Percentiles rank a stretch among this genome's conserved stretches.
phyloP scores from a whole-genome alignment of 1,139 yeast genomes.

The Suhomyces ambrosiae region DNA sequence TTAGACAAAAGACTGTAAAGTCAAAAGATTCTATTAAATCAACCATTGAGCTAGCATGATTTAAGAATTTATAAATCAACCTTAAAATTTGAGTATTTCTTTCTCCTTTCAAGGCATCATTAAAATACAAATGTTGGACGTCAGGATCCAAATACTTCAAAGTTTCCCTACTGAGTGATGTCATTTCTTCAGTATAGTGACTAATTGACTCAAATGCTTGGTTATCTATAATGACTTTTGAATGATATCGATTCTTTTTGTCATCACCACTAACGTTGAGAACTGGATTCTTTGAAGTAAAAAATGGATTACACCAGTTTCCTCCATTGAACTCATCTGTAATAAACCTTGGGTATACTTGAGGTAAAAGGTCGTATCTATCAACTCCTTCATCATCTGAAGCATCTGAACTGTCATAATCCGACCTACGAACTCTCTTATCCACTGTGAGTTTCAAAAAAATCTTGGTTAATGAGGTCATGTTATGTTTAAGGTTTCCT shows the following conservation, averaged over 20 bases:
- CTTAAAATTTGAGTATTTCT: conserved; percentile 57
- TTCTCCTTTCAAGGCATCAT: conserved; percentile 40
- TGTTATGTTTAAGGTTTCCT: conserved; percentile 33
- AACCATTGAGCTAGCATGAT: conserved; percentile 50
- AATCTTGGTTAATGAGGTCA: conserved; percentile 30
- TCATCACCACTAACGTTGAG: conserved; percentile 51
- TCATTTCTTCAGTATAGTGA: conserved; percentile 40
- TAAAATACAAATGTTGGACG: conserved; percentile 35
- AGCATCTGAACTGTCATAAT: conserved; percentile 45
- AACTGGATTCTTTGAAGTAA: conserved; percentile 41
- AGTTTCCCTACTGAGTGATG: conserved; percentile 41
- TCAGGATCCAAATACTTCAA: conserved; percentile 41
- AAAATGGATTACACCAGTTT: conserved; percentile 71
- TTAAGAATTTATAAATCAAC: conserved; percentile 54
- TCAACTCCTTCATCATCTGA: conserved; percentile 39
- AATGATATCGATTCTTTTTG: conserved; percentile 43
- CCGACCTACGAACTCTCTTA: conserved; percentile 35
- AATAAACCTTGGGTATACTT: conserved; percentile 67
- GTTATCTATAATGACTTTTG: conserved; percentile 53
- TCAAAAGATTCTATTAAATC: conserved; percentile 63
- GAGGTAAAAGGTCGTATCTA: conserved; percentile 52
- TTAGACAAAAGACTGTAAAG: conserved; percentile 56
- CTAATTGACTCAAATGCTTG: conserved; percentile 46
- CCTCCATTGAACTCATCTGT: conserved; percentile 70
- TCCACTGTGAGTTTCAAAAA: conserved; percentile 36